Evolutionary conservation across 495 filamentous ascomycete species (phyloP), one percentile per base, ranked within the genome.

Genomic region (Penicillium longicatenatum): DNA sequence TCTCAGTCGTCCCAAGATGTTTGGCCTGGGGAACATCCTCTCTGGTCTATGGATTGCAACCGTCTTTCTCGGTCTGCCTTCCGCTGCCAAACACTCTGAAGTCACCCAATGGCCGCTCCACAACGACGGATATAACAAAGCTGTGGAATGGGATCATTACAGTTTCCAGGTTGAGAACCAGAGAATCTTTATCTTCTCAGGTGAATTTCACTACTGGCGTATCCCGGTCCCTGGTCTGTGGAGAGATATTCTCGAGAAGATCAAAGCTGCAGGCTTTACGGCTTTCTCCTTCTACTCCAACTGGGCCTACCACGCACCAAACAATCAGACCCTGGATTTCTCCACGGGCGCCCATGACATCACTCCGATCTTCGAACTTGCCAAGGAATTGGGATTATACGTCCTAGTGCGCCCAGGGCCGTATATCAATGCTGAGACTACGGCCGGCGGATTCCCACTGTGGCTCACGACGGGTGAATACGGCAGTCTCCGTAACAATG

Each of bases 381-480:
- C 84, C 10, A 82, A 84, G 52, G 75, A 84, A 50, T 41, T 68
- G 14, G 79, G 70, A 3, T 60, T 78, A 44, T 74, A 78, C 41
- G 62, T 77, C 24, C 61, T 75, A 19, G 69, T 72, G 5, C 71
- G 72, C 1, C 74, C 72, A 9, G 76, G 75, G 4, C 71, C 72
- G 2, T 78, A 77, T 54, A 71, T 81, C 62, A 80, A 79, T 58
- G 69, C 74, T 4, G 84, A 86, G 70, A 73, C 78, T 20, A 80
- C 73, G 56, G 83, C 76, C 14, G 84, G 84, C 26, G 85, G 86
- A 0, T 82, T 84, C 62, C 80, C 85, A 0, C 72, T 83, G 14
- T 88, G 85, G 84, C 60, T 82, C 6, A 85, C 84, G 0, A 86
- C 83, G 0, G 84, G 84, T n/a, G 83, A 76, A 0, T 86, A 87